A percentile compares a stretch with the other conserved stretches of the same genome.
Conservation (phyloP, 768 basidiomycete species). For the Russula foetens region DNA sequence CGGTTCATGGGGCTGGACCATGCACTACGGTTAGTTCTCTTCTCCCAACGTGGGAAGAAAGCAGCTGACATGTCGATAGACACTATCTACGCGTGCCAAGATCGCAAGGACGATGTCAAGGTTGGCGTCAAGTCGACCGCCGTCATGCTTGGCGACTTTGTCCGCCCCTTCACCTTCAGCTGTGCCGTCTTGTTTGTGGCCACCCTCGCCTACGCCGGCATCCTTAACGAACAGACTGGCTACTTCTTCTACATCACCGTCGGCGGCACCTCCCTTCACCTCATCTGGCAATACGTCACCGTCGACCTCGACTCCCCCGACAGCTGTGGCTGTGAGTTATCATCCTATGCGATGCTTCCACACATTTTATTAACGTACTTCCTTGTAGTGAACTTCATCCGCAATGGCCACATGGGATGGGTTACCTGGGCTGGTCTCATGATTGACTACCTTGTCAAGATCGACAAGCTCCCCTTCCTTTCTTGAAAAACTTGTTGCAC, state of each 20-base stretch:
- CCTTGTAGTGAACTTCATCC: slow-evolving; percentile 15
- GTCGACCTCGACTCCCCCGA: slow-evolving; percentile 20
- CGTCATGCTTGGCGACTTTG: slow-evolving; percentile 57
- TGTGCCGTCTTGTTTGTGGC: slow-evolving; percentile 48
- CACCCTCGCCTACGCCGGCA: slow-evolving; percentile 46
- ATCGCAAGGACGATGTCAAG: slow-evolving; percentile 63
- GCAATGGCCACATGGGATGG: slow-evolving; percentile 21
- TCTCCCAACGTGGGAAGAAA: not conserved
- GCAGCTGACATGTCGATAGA: slow-evolving; percentile 25
- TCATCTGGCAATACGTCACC: slow-evolving; percentile 23
- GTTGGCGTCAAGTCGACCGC: slow-evolving; percentile 71
- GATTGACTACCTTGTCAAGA: slow-evolving; percentile 20
- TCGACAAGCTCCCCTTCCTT: slow-evolving; percentile 9
- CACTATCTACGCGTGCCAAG: slow-evolving; percentile 73
- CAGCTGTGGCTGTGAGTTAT: slow-evolving; percentile 18
- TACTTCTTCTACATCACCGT: slow-evolving; percentile 21
- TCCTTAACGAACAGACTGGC: slow-evolving; percentile 28
- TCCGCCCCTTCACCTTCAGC: slow-evolving; percentile 45
- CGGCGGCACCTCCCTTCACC: slow-evolving; percentile 20
- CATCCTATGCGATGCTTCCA: not conserved
- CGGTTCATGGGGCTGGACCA: slow-evolving; percentile 30
- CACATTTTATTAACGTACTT: not conserved
- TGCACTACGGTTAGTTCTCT: slow-evolving; percentile 31
- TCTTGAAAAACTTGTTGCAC: not conserved
- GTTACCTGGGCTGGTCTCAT: slow-evolving; percentile 21